Evolutionary conservation across 1,284 basidiomycete genomes (phyloP), one percentile per base, ranked within the genome.

Genomic region (Cutaneotrichosporon curvatum): DNA sequence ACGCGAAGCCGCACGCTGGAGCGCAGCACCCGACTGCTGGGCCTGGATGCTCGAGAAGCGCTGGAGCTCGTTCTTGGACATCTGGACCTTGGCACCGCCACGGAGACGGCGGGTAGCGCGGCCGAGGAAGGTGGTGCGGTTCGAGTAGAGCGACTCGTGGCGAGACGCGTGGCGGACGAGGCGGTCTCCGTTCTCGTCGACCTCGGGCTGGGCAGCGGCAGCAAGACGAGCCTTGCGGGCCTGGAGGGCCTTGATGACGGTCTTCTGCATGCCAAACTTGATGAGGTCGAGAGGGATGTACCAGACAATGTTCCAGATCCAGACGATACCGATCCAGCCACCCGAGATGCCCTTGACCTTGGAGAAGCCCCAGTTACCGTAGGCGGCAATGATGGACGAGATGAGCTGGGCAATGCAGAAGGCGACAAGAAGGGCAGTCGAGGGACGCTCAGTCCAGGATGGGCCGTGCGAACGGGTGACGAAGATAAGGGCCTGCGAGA

Each of bases 361-460:
- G 37, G 88, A 87, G 80, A 94, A 94, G 72, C 85, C 84, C 85
- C 85, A 92, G 79, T 95, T 68, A 62, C 79, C 91, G 74, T 83
- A 96, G 28, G 79, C 89, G 46, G 92, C 90, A 60, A 97, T 95
- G 76, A 96, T 91, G 44, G 89, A 89, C 3, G 91, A 89, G 56
- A 96, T 78, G 51, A 95, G 80, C 75, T 96, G 92, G 31, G 92
- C 92, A 50, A 96, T 59, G 70, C 82, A 84, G 81, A 97, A 97
- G 34, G 92, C 92, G 57, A 75, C 73, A 76, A 97, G 78, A 47
- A 97, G 80, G 38, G 92, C 92, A 43, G 79, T 75, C 38, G 91
- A 94, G 20, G 91, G 92, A 54, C 91, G 84, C 75, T 97, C 92
- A 85, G 89, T 90, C 81, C 94, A 96, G 81, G 91, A 97, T 79